These are phyloP conservation scores for Zizania latifolia DNA, from an alignment of 176 grass and related monocot genomes.

Conservation along the genomic window DNA sequence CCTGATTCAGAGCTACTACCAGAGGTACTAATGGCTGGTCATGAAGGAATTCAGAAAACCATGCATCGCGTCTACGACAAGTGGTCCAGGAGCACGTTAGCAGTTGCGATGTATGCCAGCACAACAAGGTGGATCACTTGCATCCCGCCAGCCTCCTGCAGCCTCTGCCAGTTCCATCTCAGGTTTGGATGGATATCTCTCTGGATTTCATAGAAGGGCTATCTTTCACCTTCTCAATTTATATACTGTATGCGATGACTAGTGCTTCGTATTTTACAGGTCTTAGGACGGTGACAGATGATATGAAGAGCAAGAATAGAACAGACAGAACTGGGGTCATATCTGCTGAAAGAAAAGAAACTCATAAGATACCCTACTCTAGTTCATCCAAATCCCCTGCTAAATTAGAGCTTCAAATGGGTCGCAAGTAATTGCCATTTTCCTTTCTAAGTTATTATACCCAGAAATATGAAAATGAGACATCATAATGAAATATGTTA, in stretches of 20 bases:
- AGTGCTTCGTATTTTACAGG: constrained; percentile 14
- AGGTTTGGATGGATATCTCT: no score
- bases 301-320: constrained; percentile 65
- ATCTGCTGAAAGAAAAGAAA: constrained; percentile 22
- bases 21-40: no score
- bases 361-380: constrained; percentile 10
- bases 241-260: not conserved
- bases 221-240: not conserved
- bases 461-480: not conserved
- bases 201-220: no score
- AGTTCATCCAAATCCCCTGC: constrained; percentile 27
- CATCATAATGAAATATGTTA: not conserved
- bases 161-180: no score
- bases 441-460: not conserved
- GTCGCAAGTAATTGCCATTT: constrained; percentile 42
- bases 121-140: no score
- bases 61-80: no score
- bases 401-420: constrained; percentile 63
- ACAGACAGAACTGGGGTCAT: constrained; percentile 39
- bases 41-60: no score
- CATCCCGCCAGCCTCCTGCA: no score
- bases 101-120: no score
- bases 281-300: constrained; percentile 54
- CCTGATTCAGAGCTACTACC: no score
- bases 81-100: no score